Base-by-base conservation (phyloP, 805 yeast species). In the Metschnikowia shivogae region DNA sequence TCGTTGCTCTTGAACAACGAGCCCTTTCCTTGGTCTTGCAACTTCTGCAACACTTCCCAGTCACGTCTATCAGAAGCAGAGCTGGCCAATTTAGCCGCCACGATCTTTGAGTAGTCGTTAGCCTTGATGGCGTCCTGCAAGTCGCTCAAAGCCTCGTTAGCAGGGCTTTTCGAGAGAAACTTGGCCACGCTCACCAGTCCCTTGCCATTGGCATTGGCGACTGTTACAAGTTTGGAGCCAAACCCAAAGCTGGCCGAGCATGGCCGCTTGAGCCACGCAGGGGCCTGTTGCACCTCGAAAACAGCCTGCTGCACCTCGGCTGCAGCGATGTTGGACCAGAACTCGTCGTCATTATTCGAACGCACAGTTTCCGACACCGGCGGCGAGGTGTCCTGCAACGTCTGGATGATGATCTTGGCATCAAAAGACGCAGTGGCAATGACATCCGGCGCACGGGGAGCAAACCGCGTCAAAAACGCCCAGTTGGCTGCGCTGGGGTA, bases 401-500 rank as follows among this genome's bases (percentile, higher is more conserved):
- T 78, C 66, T 90, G 97, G 31, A 92, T 75, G 43, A 77, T 66
- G 46, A 92, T 75, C 63, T 82, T 86, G 50, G 93, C 90, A 63
- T 89, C 97, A 55, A 86, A 86, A 5, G 96, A 84, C 19, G 95
- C 87, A 45, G 86, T 77, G 5, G 96, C 96, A 70, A 93, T 86
- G 41, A 88, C 67, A 50, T 92, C 97, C 2, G 99, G 99, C 26
- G 86, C 78, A 20, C 73, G 64, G 34, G 96, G 96, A 47, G 96
- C 95, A 72, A 90, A 93, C 56, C 77, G 77, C 10, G 96, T 78
- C 67, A 88, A 82, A 69, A 89, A 93, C 11, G 87, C 83, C 99
- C 99, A 93, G 65, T 89, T 90, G 31, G 95, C 86, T 30, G 95
- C 79, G 10, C 95, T 79, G 43, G 98, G 97, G 63, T 87, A 93